Evolutionary conservation across 305 asterid genomes (phyloP).

Genomic region (Fraxinus paxiana): DNA sequence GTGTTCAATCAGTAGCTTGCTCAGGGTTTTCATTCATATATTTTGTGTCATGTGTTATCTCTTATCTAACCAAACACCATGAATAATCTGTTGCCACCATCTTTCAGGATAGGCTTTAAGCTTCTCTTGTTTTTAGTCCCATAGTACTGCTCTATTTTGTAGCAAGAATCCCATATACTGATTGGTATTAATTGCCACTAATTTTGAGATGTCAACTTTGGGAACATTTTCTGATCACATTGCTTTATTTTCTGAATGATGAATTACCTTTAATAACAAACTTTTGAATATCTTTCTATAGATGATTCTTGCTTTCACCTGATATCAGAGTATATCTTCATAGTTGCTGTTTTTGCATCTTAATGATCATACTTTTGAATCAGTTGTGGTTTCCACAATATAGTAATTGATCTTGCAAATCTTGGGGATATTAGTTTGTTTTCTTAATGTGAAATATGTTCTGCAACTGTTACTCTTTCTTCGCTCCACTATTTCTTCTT

Average conservation of each 20-base stretch:
- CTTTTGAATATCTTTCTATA: neutral
- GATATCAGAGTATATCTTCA: neutral
- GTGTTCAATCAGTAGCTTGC: no score
- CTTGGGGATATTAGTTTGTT: neutral
- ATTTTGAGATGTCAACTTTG: neutral
- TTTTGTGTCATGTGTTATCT: no score
- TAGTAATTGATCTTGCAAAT: neutral
- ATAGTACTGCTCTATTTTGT: neutral
- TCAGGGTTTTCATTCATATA: no score
- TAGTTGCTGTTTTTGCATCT: neutral
- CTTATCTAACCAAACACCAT: neutral
- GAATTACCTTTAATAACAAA: neutral
- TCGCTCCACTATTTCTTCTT: neutral
- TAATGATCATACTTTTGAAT: no score
- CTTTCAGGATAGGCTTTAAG: neutral
- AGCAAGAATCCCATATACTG: neutral
- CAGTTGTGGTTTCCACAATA: neutral
- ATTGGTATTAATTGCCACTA: neutral
- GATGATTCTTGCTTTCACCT: neutral
- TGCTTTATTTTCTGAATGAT: neutral
- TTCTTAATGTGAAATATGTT: neutral
- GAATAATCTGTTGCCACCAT: neutral
- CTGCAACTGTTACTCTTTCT: neutral
- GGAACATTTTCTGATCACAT: neutral
- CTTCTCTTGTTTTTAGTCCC: neutral